These are phyloP conservation scores for Camelina sativa DNA, from an alignment of 345 rosid genomes.

Conservation along the genomic window DNA sequence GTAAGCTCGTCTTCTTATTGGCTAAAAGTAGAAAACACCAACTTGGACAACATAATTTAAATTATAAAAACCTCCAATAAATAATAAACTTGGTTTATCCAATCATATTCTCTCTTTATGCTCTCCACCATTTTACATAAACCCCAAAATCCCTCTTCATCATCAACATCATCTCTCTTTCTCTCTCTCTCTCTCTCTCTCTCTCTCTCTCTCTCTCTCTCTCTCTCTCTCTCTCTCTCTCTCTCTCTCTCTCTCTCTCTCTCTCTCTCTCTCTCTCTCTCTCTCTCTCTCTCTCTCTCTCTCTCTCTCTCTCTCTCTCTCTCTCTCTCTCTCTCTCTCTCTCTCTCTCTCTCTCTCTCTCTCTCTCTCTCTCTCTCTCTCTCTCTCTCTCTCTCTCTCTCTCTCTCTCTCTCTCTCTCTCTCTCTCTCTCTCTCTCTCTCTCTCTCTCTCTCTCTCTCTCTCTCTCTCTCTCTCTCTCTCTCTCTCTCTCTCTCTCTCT, in stretches of 20 bases:
- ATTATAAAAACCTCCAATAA: slow-evolving; percentile 19
- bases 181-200: slow-evolving; percentile 7
- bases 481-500: slow-evolving; percentile 7
- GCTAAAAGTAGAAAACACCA: slow-evolving; percentile 41
- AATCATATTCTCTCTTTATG: slow-evolving; percentile 37
- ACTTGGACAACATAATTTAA: slow-evolving; percentile 31
- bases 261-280: too few species aligned
- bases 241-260: too few species aligned
- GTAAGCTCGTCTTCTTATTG: slow-evolving; percentile 34
- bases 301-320: slow-evolving; percentile 15
- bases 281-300: slow-evolving; percentile 18
- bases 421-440: slow-evolving; percentile 15
- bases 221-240: too few species aligned
- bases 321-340: slow-evolving; percentile 12
- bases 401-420: slow-evolving; percentile 18
- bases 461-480: slow-evolving; percentile 11
- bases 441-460: slow-evolving; percentile 12
- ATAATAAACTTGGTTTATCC: slow-evolving; percentile 38
- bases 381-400: slow-evolving; percentile 22
- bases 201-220: too few species aligned
- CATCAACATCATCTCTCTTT: slow-evolving; percentile 26
- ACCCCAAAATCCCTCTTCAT: slow-evolving; percentile 34
- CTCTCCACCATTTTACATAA: slow-evolving; percentile 46
- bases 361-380: slow-evolving; percentile 7
- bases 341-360: slow-evolving; percentile 11